Evolutionary conservation across 106 monocot genomes (phyloP), one percentile per base, ranked within the genome.

Genomic region (Dioscorea dumetorum): DNA sequence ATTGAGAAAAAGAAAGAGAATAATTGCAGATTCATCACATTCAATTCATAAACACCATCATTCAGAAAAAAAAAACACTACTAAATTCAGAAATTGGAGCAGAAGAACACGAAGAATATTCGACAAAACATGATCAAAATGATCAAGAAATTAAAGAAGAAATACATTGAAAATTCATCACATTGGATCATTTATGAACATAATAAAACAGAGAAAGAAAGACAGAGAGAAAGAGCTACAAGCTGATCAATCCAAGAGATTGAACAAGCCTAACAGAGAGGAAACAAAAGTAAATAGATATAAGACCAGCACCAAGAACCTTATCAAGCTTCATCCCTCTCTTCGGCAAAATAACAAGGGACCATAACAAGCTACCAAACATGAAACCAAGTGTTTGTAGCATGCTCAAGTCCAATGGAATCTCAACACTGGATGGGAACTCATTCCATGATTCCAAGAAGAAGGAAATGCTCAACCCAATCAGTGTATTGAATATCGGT

Each of bases 401-500:
- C 48, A 78, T 35, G 2, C 62, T 33, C 19, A 57, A 23, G 24
- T 83, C 83, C 52, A 51, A 17, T 1, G 70, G 57, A 2, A 83
- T 64, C 12, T 5, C 18, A 61, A 22, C 20, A 0, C 54, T 10
- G 0, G 58, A 18, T 28, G 75, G 80, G 53, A 67, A 50, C 16
- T 20, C 28, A 10, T 57, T 19, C 77, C 81, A 73, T 6, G 81
- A 69, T 12, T 67, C 61, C n/a, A 86, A 19, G 14, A 76, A 62
- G 0, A 82, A 59, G 22, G 86, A 76, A 20, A 76, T 22, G 4
- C 86, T 82, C 22, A 86, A 35, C 22, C 86, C 86, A 32, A 82
- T 66, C 67, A 80, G 35, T 6, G 57, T 49, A 50, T 87, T 83
- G 66, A 87, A 87, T 34, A 77, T 68, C 18, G 86, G 86, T 53